These are phyloP conservation scores for Kockovaella imperatae DNA, from an alignment of 768 basidiomycete genomes.

Conservation along the genomic window DNA sequence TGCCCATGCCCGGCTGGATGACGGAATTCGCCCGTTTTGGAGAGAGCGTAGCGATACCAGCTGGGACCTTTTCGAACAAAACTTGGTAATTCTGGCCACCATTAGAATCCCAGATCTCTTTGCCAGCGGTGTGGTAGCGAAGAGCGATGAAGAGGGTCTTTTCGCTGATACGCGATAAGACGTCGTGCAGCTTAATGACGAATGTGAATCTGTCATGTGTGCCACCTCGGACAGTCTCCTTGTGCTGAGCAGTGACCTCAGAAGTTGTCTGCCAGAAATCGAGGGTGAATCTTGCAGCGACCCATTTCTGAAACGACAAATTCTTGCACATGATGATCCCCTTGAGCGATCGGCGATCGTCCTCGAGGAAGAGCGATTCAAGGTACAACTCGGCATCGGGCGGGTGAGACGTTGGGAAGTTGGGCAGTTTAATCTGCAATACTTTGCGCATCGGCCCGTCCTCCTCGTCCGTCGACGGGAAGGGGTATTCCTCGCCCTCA, in stretches of 20 bases:
- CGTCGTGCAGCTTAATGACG: conserved; percentile 57
- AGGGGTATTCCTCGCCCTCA: conserved; percentile 47
- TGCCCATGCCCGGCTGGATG: conserved; percentile 38
- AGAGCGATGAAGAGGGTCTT: conserved; percentile 75
- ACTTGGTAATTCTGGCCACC: conserved; percentile 66
- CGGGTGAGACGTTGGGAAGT: conserved; percentile 54
- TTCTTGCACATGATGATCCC: conserved; percentile 76
- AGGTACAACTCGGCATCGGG: conserved; percentile 45
- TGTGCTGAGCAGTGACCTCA: conserved; percentile 74
- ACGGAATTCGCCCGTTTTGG: conserved; percentile 6
- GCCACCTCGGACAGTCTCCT: conserved; percentile 46
- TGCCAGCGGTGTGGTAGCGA: conserved; percentile 55
- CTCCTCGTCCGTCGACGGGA: conserved; percentile 46
- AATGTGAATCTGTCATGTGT: conserved; percentile 40
- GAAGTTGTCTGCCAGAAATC: conserved; percentile 94
- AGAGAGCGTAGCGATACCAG: conserved; percentile 5
- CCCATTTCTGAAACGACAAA: conserved; percentile 75
- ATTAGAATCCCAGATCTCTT: conserved; percentile 93
- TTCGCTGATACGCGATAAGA: conserved; percentile 66
- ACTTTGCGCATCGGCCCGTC: conserved; percentile 19
- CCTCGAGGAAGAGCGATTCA: conserved; percentile 47
- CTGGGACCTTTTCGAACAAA: conserved; percentile 51
- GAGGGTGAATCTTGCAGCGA: conserved; percentile 83
- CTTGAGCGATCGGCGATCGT: conserved; percentile 52
- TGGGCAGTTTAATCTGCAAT: conserved; percentile 56